phyloP scores from a whole-genome alignment of 352 stramenopile species.

The Phytopythium cucurbitacearum region DNA sequence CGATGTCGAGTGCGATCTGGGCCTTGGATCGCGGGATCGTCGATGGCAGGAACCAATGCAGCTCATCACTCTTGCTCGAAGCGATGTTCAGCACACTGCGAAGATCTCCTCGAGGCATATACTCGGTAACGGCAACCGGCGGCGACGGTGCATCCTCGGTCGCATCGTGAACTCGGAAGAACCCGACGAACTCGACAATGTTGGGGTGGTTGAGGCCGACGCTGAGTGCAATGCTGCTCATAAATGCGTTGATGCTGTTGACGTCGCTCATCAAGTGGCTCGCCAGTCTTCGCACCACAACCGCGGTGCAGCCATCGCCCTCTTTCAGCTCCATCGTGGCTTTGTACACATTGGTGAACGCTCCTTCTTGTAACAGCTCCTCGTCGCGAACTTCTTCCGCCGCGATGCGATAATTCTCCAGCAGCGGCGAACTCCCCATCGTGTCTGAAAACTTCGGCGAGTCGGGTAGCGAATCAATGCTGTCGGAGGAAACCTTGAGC shows the following conservation, averaged over 20 bases:
- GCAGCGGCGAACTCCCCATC: constrained; percentile 1
- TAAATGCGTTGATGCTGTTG: constrained; percentile 17
- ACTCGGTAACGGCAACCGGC: constrained; percentile 37
- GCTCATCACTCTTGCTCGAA: constrained; percentile 19
- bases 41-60: constrained; percentile 28
- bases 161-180: constrained; percentile 14
- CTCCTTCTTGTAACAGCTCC: constrained; percentile 23
- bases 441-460: constrained; percentile 11
- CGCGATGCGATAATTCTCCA: constrained; percentile 23
- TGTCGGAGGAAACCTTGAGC: background rate
- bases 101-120: constrained; percentile 38
- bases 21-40: constrained; percentile 23
- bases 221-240: constrained; percentile 28
- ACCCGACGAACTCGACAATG: constrained; percentile 34
- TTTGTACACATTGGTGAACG: constrained; percentile 22
- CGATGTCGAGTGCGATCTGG: constrained; percentile 39
- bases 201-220: constrained; percentile 22
- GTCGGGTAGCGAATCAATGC: constrained; percentile 3
- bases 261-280: background rate
- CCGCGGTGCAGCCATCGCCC: constrained; percentile 14
- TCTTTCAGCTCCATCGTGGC: constrained; percentile 20
- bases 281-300: constrained; percentile 19
- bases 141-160: constrained; percentile 18
- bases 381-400: constrained; percentile 18
- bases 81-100: constrained; percentile 24